Evolutionary conservation across 495 filamentous ascomycete genomes (phyloP).

Genomic region (Gamarada debralockiae): DNA sequence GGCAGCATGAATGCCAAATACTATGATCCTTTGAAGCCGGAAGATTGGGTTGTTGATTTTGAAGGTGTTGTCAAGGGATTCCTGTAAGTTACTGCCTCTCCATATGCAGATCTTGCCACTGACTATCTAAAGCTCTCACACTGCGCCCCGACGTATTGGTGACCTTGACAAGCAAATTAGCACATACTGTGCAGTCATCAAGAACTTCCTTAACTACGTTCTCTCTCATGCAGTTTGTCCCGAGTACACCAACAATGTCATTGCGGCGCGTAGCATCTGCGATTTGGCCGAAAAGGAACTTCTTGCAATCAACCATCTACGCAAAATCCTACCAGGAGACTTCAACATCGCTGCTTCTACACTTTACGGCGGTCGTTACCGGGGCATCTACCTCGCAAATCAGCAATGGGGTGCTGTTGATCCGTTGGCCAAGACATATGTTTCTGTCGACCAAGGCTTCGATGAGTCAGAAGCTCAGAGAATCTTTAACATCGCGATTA

Average conservation of each 20-base stretch:
- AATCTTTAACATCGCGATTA: conserved; percentile 37
- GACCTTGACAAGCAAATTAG: conserved; percentile 46
- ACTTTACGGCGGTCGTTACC: conserved; percentile 30
- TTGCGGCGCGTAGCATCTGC: conserved; percentile 63
- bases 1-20: conserved; percentile 26
- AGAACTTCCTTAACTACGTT: conserved; percentile 88
- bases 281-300: conserved; percentile 65
- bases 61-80: conserved; percentile 71
- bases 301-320: conserved; percentile 44
- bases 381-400: conserved; percentile 21
- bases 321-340: conserved; percentile 52
- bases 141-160: conserved; percentile 36
- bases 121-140: conserved; percentile 22
- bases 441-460: conserved; percentile 7
- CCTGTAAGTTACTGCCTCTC: conserved; percentile 51
- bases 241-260: conserved; percentile 66
- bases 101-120: conserved; percentile 6
- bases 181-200: conserved; percentile 55
- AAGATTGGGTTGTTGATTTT: conserved; percentile 76
- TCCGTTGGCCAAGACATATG: conserved; percentile 15
- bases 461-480: conserved; percentile 17
- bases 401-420: conserved; percentile 19
- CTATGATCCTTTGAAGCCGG: conserved; percentile 39
- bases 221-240: conserved; percentile 79
- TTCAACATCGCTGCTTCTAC: conserved; percentile 53